Percentiles rank a stretch among this genome's conserved stretches.
Conservation (phyloP, 1,284 basidiomycete genomes). For the Megacollybia platyphylla region DNA sequence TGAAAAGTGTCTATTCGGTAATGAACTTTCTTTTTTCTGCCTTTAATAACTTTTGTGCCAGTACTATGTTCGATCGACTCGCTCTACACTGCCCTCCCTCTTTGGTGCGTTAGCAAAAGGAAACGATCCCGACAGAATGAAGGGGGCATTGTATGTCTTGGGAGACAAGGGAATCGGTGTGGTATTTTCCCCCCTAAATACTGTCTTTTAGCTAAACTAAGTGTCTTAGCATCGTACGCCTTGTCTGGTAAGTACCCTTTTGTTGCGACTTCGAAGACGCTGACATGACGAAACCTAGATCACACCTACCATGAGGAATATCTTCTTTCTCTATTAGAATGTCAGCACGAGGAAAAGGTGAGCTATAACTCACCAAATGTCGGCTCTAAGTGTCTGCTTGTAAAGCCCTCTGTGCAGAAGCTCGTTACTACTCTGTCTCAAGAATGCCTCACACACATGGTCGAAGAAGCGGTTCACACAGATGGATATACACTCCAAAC, state of each 20-base stretch:
- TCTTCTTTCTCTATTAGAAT: constrained; percentile 63
- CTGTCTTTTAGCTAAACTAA: not conserved
- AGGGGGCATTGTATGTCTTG: constrained; percentile 85
- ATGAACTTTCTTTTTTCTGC: constrained; percentile 13
- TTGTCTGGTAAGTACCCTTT: constrained; percentile 34
- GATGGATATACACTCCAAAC: constrained; percentile 40
- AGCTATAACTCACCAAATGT: constrained; percentile 1
- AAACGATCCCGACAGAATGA: constrained; percentile 88
- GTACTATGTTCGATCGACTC: constrained; percentile 77
- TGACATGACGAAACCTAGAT: constrained; percentile 28
- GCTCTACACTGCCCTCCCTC: constrained; percentile 58
- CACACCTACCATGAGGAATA: constrained; percentile 56
- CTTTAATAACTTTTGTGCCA: constrained; percentile 14
- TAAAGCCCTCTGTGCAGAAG: constrained; percentile 83
- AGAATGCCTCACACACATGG: constrained; percentile 48
- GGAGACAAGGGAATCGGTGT: constrained; percentile 65
- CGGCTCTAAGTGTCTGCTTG: constrained; percentile 4
- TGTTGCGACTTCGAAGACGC: not conserved
- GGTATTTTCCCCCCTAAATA: not conserved
- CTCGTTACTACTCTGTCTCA: constrained; percentile 64
- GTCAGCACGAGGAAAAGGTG: constrained; percentile 89
- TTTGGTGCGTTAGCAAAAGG: constrained; percentile 67
- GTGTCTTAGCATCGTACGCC: constrained; percentile 40
- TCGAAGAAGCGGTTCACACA: constrained; percentile 50
- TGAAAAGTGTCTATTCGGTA: constrained; percentile 59